Evolutionary conservation across 164 flowering plant genomes (phyloP), one percentile per base, ranked within the genome.

Genomic region (Macadamia tetraphylla): DNA sequence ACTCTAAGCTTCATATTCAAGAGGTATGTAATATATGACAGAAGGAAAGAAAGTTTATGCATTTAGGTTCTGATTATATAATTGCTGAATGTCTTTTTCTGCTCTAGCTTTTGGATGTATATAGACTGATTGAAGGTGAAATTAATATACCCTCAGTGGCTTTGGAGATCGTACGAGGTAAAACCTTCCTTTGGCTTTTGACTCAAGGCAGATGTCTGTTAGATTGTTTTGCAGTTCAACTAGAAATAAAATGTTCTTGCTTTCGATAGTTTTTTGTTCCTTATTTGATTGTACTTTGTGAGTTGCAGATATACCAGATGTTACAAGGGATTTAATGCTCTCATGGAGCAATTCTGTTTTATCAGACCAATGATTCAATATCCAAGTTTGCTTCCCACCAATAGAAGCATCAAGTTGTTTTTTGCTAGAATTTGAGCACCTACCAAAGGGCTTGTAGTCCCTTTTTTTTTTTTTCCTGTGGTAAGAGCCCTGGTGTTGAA

Each of bases 1-100:
- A 94, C 62, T 94, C 97, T 52, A 87, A 86, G 75, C 97, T 94
- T 79, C 98, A 94, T 77, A 80, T 94, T 68, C 87, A 90, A 81
- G 98, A 94, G 96, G 98, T 94, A 67, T 61, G 77, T 72, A 15
- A 29, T 48, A 30, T 66, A 64, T 5, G 23, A 7, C 18, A 23
- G 31, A 48, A 18, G 40, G 40, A 35, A 35, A 2, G 40, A 35
- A 35, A 35, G 5, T 35, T 35, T 35, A 35, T 35, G 0, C 35
- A 55, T 17, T 17, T 66, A 35, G 4, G 6, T 68, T 4, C 1
- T 63, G 40, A 31, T 65, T 14, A 62, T 72, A 29, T 69, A 13
- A 43, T 9, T 69, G 18, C 62, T 55, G 18, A 69, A 58, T 49
- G 53, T 13, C 12, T 23, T 53, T 62, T 53, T 53, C 40, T 65